Percentiles rank a stretch among this genome's conserved stretches.
Evolutionary conservation across 1,139 yeast species (phyloP).

Genomic region (Geotrichum candidum): DNA sequence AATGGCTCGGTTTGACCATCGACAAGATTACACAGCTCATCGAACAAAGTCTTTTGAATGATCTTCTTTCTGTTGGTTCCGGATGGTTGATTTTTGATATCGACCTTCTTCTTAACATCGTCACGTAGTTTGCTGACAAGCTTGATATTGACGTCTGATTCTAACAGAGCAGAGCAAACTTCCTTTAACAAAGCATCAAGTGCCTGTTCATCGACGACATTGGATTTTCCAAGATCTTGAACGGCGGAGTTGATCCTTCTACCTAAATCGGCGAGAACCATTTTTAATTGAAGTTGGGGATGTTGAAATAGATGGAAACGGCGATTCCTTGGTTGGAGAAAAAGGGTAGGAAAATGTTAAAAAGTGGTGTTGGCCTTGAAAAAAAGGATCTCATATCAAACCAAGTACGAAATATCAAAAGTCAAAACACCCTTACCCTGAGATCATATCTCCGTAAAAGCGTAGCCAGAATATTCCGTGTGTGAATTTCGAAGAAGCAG

Average conservation of each 20-base stretch:
- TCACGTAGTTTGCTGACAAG: conserved; percentile 74
- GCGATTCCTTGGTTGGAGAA: neutral
- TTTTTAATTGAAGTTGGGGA: conserved; percentile 28
- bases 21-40: conserved; percentile 80
- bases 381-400: neutral
- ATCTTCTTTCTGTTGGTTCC: conserved; percentile 61
- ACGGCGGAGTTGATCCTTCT: conserved; percentile 75
- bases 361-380: neutral
- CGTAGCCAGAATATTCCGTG: neutral
- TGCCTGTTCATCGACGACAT: conserved; percentile 55
- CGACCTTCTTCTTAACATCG: conserved; percentile 56
- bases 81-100: conserved; percentile 46
- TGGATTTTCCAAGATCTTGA: conserved; percentile 58
- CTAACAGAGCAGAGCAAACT: conserved; percentile 82
- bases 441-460: neutral
- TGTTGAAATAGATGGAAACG: neutral
- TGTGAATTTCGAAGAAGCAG: neutral
- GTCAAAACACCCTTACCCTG: neutral
- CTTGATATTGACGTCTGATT: conserved; percentile 84
- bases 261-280: conserved; percentile 96
- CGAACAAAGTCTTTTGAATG: conserved; percentile 87
- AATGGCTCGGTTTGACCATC: conserved; percentile 60
- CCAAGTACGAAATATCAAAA: neutral
- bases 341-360: neutral
- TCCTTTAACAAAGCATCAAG: conserved; percentile 73